phyloP scores from a whole-genome alignment of 352 stramenopile genomes.

The Pythium coloratum region DNA sequence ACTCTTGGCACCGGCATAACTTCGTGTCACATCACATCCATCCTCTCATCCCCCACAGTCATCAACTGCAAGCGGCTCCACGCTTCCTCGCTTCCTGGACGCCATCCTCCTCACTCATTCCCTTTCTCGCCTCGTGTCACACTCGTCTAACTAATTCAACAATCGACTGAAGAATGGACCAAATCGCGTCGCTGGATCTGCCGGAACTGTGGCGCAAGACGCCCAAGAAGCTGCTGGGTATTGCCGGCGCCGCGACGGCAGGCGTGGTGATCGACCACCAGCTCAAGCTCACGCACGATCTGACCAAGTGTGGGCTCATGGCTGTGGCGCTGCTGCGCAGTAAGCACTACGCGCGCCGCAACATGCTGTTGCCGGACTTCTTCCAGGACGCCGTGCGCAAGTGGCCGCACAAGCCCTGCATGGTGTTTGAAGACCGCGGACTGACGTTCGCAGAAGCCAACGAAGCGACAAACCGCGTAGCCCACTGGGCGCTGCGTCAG shows the following conservation, averaged over 20 bases:
- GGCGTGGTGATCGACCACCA: slow-evolving; percentile 36
- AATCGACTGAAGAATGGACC: slow-evolving; percentile 4
- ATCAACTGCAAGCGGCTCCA: neutral
- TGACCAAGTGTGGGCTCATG: slow-evolving; percentile 43
- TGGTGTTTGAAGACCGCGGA: slow-evolving; percentile 52
- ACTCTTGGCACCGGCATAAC: slow-evolving; percentile 10
- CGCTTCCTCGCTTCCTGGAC: neutral
- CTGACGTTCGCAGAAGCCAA: slow-evolving; percentile 70
- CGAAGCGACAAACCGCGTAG: slow-evolving; percentile 65
- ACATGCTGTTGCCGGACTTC: slow-evolving; percentile 51
- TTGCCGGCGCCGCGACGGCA: slow-evolving; percentile 23
- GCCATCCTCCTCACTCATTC: neutral
- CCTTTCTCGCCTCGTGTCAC: neutral
- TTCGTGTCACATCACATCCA: neutral
- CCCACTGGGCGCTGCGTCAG: slow-evolving; percentile 60
- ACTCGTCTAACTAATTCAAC: neutral
- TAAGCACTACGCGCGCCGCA: slow-evolving; percentile 40
- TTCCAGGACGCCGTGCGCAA: slow-evolving; percentile 57
- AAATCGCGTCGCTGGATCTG: slow-evolving; percentile 15
- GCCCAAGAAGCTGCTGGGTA: slow-evolving; percentile 35
- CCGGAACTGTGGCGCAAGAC: slow-evolving; percentile 22
- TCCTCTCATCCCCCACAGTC: neutral
- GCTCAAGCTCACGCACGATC: slow-evolving; percentile 55
- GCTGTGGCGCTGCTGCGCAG: slow-evolving; percentile 42
- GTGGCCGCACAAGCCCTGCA: slow-evolving; percentile 67